Base-by-base conservation (phyloP, 1,284 basidiomycete species). In the Pseudozyma thailandica region DNA sequence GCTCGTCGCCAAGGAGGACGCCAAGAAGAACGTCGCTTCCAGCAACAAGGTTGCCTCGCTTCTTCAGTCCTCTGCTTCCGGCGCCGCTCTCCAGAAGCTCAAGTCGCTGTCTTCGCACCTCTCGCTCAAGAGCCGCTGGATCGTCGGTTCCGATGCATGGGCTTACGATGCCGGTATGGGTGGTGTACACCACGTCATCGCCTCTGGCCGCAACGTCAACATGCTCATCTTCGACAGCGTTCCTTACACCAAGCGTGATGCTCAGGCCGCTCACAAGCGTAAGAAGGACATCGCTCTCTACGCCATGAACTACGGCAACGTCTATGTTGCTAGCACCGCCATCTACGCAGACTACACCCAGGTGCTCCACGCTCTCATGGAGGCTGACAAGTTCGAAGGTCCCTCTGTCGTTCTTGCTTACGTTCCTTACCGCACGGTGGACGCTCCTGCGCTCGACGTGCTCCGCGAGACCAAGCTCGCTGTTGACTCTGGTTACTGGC, bases 271-370 rank as follows among this genome's bases (percentile, higher is more conserved):
- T 23, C 59, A 79, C 58, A 78, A 82, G 76, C 77, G 81, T 50
- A 82, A 82, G 65, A 82, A 82, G 68, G 81, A 82, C 63, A 76
- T 82, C 39, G 81, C 75, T 35, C 68, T 82, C 28, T 99, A 99
- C 82, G 96, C 95, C 13, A 95, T 99, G 92, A 97, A 96, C 85
- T 92, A 97, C 83, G 95, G 95, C 16, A 91, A 94, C 80, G 92
- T 94, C 58, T 99, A 93, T 83, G 95, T 97, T 55, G 94, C 94
- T 10, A 93, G 92, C 78, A 89, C 96, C 37, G 96, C 96, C 6
- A 90, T 98, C 55, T 98, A 95, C 84, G 91, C 93, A 39, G 94
- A 94, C 49, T 98, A 98, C 83, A 88, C 91, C 1, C 94, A 97
- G 82, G 94, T 97, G 30, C 87, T 98, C 42, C 94, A 97, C 82